Evolutionary conservation across 116 monocot species (phyloP).

Genomic region (Trichopus zeylanicus): DNA sequence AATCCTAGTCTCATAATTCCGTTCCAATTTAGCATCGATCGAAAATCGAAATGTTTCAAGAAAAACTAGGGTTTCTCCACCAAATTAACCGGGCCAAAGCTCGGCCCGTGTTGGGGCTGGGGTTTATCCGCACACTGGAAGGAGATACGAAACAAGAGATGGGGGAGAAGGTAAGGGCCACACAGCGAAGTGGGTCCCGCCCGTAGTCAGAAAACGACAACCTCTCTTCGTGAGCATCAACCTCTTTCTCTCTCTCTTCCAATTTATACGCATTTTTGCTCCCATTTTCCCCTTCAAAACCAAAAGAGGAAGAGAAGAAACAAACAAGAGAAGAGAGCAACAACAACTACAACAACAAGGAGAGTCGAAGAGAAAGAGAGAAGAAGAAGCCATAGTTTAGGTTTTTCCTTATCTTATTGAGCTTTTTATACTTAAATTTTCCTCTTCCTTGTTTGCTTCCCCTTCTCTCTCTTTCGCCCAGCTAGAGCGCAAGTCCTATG

Average conservation of each 20-base stretch:
- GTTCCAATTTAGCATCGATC: too few species aligned
- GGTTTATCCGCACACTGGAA: background rate
- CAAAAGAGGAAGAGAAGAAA: background rate
- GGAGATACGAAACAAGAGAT: slow-evolving; percentile 1
- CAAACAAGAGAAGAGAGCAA: slow-evolving; percentile 11
- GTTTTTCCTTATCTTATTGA: background rate
- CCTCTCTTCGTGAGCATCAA: slow-evolving; percentile 12
- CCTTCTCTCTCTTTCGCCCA: background rate
- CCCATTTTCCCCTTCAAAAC: slow-evolving; percentile 7
- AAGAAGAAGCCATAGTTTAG: too few species aligned
- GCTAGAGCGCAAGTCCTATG: slow-evolving; percentile 1
- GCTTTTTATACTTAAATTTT: too few species aligned
- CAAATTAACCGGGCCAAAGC: too few species aligned
- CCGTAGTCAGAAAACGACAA: slow-evolving; percentile 44
- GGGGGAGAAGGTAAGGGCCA: slow-evolving; percentile 14
- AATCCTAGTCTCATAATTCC: too few species aligned
- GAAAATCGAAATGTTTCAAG: too few species aligned
- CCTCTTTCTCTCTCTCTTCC: slow-evolving; percentile 16
- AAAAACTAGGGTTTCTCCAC: too few species aligned
- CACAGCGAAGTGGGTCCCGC: slow-evolving; percentile 30
- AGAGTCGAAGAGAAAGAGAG: slow-evolving; percentile 9
- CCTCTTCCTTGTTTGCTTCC: background rate
- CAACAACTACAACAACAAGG: too few species aligned
- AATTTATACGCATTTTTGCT: background rate
- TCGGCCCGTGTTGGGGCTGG: too few species aligned